Evolutionary conservation across 805 yeast genomes (phyloP), one percentile per base, ranked within the genome.

Genomic region (Candida ficus): DNA sequence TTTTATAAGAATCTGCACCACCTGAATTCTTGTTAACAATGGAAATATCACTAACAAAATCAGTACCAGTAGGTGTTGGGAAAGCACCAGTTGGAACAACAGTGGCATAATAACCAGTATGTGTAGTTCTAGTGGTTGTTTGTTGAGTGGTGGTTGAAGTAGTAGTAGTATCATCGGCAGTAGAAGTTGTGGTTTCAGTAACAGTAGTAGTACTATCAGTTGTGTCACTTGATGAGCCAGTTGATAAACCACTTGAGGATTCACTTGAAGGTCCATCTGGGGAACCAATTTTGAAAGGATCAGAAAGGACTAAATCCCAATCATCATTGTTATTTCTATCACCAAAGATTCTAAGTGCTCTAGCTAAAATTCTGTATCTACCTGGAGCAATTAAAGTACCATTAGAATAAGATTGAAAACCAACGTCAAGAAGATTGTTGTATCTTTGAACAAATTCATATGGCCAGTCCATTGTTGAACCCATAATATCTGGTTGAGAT

Each of bases 171-270:
- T 9, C 11, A 8, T 5, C 4, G 5, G 26, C 11, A 10, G 26
- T 10, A 10, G 26, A 23, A 23, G 7, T 5, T 10, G 6, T 27
- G 7, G 19, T 5, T 29, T 29, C 20, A 29, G 31, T 29, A 29
- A 36, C 29, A 12, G 33, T 7, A 13, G 41, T 11, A 38, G 47
- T 69, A 83, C 55, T 71, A 70, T 1, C 32, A 19, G 23, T 19
- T 12, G 27, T 7, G 6, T 10, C 18, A 13, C 22, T 30, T 11
- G 39, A 40, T 22, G 35, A 25, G 8, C n/a, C 20, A 19, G 36
- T 12, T 9, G 33, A n/a, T 4, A 38, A 37, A 5, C 17, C 23
- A n/a, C n/a, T n/a, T 16, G 38, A 30, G 25, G 18, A 16, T 12
- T 13, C 29, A 27, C 17, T n/a, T n/a, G n/a, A 28, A 23, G 10